Conservation (phyloP, 441 rosid genomes). For the Geranium incanum region DNA sequence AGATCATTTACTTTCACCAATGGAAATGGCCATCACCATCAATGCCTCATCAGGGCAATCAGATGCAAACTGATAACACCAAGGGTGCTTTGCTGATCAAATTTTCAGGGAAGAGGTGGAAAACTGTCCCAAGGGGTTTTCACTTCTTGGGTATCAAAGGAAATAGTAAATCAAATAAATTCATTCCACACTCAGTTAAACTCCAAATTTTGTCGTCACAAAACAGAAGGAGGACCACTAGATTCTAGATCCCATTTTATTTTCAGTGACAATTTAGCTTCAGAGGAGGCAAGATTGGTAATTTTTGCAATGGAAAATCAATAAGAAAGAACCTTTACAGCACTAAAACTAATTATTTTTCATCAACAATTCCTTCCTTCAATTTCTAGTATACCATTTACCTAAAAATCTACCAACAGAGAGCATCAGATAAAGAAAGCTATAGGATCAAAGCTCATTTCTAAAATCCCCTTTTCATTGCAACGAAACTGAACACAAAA, state of each 20-base stretch:
- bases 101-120: not conserved
- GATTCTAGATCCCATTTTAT: not conserved
- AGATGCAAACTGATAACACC: not conserved
- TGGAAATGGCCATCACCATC: not conserved
- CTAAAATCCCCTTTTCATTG: not conserved
- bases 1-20: not conserved
- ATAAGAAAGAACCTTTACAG: not conserved
- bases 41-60: not conserved
- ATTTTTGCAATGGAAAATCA: not conserved
- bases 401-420: no score
- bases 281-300: conserved; percentile 1
- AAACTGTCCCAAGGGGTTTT: not conserved
- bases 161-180: not conserved
- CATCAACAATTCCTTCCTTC: not conserved
- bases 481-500: not conserved
- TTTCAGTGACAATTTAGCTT: not conserved
- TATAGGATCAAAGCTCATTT: not conserved
- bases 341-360: not conserved
- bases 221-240: not conserved
- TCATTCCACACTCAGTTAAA: not conserved
- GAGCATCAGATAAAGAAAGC: not conserved
- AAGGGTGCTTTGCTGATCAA: not conserved
- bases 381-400: no score
- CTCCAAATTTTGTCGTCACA: not conserved
- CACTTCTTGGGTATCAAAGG: not conserved